Conservation (phyloP, 2,329 filamentous ascomycete species). For the Fusarium sp. region DNA sequence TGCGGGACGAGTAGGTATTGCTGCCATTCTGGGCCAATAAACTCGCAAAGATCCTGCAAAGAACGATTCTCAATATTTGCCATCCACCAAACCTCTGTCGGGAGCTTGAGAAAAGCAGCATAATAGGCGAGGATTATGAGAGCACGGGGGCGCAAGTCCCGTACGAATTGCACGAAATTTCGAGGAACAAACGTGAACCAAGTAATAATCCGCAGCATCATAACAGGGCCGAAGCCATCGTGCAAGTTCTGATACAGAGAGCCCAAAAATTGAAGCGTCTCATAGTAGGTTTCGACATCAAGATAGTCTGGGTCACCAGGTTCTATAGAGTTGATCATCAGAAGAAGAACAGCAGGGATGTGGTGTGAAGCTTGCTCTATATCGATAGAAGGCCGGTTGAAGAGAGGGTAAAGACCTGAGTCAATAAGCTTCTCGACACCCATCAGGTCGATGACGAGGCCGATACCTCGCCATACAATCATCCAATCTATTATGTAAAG, state of each 20-base stretch:
- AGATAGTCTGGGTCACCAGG: constrained; percentile 56
- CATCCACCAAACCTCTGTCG: constrained; percentile 62
- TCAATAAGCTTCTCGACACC: constrained; percentile 46
- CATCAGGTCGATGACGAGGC: constrained; percentile 58
- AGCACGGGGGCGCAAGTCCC: constrained; percentile 57
- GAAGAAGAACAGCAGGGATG: constrained; percentile 62
- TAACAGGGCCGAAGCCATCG: constrained; percentile 57
- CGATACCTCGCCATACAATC: constrained; percentile 65
- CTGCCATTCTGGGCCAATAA: constrained; percentile 56
- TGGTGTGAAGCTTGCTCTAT: constrained; percentile 54
- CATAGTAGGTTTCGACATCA: constrained; percentile 57
- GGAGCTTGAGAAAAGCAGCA: constrained; percentile 62
- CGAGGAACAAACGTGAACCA: constrained; percentile 64
- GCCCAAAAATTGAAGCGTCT: constrained; percentile 62
- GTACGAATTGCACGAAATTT: constrained; percentile 58
- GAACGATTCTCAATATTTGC: constrained; percentile 59
- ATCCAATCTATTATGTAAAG: constrained; percentile 69
- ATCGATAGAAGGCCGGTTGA: constrained; percentile 62
- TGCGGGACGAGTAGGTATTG: constrained; percentile 57
- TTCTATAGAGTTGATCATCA: constrained; percentile 61
- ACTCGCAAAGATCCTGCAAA: constrained; percentile 57
- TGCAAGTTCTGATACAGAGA: constrained; percentile 63
- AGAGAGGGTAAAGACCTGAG: constrained; percentile 60
- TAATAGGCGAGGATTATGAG: constrained; percentile 66
- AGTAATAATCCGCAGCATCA: constrained; percentile 63